These are phyloP conservation scores for Cercospora janseana DNA, from an alignment of 2,329 filamentous ascomycete species.

Conservation along the genomic window DNA sequence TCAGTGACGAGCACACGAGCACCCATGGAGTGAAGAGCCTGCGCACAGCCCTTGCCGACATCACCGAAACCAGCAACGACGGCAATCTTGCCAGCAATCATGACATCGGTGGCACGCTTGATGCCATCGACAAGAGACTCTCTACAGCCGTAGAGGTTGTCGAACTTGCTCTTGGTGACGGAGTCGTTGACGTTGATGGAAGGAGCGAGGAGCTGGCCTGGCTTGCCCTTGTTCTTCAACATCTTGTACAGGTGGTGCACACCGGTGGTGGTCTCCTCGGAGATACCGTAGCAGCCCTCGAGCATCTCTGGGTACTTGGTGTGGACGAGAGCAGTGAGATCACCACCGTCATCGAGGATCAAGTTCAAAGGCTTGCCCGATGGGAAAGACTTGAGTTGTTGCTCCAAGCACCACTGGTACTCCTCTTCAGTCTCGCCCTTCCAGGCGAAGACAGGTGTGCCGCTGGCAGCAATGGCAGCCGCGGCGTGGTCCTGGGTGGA, in stretches of 20 bases:
- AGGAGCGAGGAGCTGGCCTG: conserved; percentile 74
- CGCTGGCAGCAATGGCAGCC: conserved; percentile 89
- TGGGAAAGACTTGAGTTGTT: conserved; percentile 96
- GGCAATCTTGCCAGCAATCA: conserved; percentile 98
- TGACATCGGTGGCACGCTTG: conserved; percentile 99
- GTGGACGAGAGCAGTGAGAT: conserved; percentile 94
- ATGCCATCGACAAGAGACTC: conserved; percentile 98
- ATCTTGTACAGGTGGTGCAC: conserved; percentile 99
- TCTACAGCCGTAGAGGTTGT: conserved; percentile 99
- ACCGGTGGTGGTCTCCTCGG: conserved; percentile 99
- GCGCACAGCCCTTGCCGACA: conserved; percentile 97
- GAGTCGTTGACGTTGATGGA: conserved; percentile 99
- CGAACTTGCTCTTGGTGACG: conserved; percentile 99
- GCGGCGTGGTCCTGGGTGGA: conserved; percentile 98
- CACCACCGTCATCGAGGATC: conserved; percentile 98
- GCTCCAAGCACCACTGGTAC: conserved; percentile 99
- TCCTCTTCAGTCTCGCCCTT: conserved; percentile 98
- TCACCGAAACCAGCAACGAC: conserved; percentile 98
- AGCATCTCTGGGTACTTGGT: conserved; percentile 98
- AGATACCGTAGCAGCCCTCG: conserved; percentile 96
- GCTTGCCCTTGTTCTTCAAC: conserved; percentile 75
- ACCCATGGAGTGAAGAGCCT: conserved; percentile 95
- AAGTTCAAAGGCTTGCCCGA: conserved; percentile 95
- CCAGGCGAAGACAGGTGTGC: conserved; percentile 83
- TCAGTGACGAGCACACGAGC: conserved; percentile 94